Percentiles rank a stretch among this genome's conserved stretches.
Conservation (phyloP, 2,329 filamentous ascomycete genomes). For the Colletotrichum trifolii region DNA sequence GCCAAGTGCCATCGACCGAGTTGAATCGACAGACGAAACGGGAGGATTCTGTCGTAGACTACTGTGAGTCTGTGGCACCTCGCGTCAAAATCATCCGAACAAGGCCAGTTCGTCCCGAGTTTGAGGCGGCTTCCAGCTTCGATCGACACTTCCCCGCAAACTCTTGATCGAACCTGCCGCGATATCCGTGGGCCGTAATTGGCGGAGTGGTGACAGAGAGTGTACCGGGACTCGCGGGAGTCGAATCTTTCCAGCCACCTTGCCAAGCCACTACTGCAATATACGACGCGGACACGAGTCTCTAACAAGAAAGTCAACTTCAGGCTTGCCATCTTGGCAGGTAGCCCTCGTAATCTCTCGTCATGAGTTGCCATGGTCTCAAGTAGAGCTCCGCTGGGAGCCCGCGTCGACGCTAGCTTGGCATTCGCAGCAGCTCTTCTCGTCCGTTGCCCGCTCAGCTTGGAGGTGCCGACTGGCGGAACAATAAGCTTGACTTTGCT, state of each 20-base stretch:
- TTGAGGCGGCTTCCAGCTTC: neutral
- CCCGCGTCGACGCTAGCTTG: slow-evolving; percentile 3
- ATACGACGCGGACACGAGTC: slow-evolving; percentile 10
- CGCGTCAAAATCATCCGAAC: too few relatives aligned
- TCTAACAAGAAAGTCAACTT: slow-evolving; percentile 4
- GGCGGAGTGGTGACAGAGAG: slow-evolving; percentile 9
- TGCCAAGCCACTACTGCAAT: slow-evolving; percentile 29
- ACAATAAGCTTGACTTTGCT: slow-evolving; percentile 17
- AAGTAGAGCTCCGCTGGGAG: slow-evolving; percentile 17
- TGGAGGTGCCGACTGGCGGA: slow-evolving; percentile 30
- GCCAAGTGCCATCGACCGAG: too few relatives aligned
- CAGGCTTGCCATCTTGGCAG: slow-evolving; percentile 9
- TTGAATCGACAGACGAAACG: too few relatives aligned
- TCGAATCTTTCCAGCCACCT: slow-evolving; percentile 4
- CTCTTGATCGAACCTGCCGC: neutral
- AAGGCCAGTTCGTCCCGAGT: slow-evolving; percentile 5
- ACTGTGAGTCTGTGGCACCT: too few relatives aligned
- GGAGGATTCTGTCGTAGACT: too few relatives aligned
- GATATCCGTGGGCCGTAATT: neutral
- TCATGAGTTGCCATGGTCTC: slow-evolving; percentile 11
- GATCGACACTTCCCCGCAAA: slow-evolving; percentile 25
- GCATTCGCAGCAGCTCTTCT: slow-evolving; percentile 1
- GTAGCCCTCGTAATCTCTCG: neutral
- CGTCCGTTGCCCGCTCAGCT: neutral
- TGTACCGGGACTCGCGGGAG: slow-evolving; percentile 17